Evolutionary conservation across 352 stramenopile genomes (phyloP).

Genomic region (Phytopythium vexans): DNA sequence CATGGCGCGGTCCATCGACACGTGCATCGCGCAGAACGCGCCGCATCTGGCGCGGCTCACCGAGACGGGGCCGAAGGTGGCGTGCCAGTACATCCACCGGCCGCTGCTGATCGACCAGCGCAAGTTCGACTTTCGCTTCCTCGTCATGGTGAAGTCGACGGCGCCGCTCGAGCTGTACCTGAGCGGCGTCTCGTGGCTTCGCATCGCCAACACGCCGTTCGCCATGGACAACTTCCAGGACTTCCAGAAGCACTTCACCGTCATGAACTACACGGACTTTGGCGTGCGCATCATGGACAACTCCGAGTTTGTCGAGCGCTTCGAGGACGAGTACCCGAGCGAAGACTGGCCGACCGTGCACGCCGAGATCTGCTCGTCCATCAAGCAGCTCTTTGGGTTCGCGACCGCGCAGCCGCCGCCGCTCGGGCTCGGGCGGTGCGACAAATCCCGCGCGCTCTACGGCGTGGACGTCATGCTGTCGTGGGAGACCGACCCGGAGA

Average conservation of each 20-base stretch:
- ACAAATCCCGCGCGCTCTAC: conserved; percentile 51
- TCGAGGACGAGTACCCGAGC: conserved; percentile 46
- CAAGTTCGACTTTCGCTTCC: conserved; percentile 61
- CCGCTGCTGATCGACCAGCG: conserved; percentile 51
- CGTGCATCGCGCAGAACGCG: conserved; percentile 43
- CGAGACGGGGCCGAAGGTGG: conserved; percentile 51
- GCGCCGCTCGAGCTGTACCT: conserved; percentile 45
- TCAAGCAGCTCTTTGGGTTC: conserved; percentile 47
- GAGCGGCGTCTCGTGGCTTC: conserved; percentile 49
- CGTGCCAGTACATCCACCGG: conserved; percentile 54
- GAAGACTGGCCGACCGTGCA: conserved; percentile 43
- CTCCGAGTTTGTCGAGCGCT: conserved; percentile 39
- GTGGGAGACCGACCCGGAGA: conserved; percentile 33
- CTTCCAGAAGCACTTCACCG: conserved; percentile 59
- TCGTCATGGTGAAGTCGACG: conserved; percentile 55
- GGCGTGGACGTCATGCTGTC: conserved; percentile 54
- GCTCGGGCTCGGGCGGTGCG: conserved; percentile 42
- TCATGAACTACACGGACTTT: conserved; percentile 60
- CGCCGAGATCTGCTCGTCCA: conserved; percentile 35
- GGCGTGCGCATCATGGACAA: conserved; percentile 53
- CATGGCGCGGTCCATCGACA: conserved; percentile 57
- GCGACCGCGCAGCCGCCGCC: conserved; percentile 38
- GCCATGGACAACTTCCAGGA: conserved; percentile 54
- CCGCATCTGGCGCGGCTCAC: conserved; percentile 40
- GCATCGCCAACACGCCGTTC: conserved; percentile 58